Evolutionary conservation across 768 basidiomycete genomes (phyloP).

Genomic region (Kwoniella europaea): DNA sequence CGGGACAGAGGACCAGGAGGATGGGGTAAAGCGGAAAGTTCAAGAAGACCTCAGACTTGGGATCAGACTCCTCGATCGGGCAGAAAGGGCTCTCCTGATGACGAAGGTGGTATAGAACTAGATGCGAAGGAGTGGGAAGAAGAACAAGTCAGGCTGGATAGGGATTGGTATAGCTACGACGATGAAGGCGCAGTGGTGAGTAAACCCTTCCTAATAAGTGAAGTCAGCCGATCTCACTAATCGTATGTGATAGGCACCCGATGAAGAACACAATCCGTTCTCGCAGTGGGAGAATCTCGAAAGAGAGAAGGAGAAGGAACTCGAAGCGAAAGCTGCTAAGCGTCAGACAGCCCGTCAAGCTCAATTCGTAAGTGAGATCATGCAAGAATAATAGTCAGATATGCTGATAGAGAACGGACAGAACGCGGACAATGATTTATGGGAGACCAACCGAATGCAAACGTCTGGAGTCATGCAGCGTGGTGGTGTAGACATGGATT

Average conservation of each 20-base stretch:
- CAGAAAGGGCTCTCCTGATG: slow-evolving; percentile 32
- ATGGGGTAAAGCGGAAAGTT: slow-evolving; percentile 67
- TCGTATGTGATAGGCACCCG: slow-evolving; percentile 61
- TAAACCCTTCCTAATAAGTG: slow-evolving; percentile 5
- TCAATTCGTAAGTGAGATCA: slow-evolving; percentile 74
- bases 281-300: slow-evolving; percentile 86
- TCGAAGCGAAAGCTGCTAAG: slow-evolving; percentile 61
- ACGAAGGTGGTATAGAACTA: slow-evolving; percentile 57
- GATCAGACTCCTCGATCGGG: slow-evolving; percentile 53
- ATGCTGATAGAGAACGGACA: slow-evolving; percentile 55
- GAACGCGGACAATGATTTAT: slow-evolving; percentile 97
- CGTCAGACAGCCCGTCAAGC: slow-evolving; percentile 92
- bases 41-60: slow-evolving; percentile 40
- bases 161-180: slow-evolving; percentile 94
- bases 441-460: slow-evolving; percentile 98
- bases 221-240: not conserved
- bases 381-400: not conserved
- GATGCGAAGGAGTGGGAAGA: slow-evolving; percentile 95
- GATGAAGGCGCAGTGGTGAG: slow-evolving; percentile 80
- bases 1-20: slow-evolving; percentile 69
- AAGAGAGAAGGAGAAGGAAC: slow-evolving; percentile 56
- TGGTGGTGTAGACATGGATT: slow-evolving; percentile 84
- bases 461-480: slow-evolving; percentile 92
- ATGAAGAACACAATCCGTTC: slow-evolving; percentile 91
- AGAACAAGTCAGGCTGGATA: slow-evolving; percentile 85